Evolutionary conservation across 441 rosid genomes (phyloP), one percentile per base, ranked within the genome.

Genomic region (Dalechampia spathulata): DNA sequence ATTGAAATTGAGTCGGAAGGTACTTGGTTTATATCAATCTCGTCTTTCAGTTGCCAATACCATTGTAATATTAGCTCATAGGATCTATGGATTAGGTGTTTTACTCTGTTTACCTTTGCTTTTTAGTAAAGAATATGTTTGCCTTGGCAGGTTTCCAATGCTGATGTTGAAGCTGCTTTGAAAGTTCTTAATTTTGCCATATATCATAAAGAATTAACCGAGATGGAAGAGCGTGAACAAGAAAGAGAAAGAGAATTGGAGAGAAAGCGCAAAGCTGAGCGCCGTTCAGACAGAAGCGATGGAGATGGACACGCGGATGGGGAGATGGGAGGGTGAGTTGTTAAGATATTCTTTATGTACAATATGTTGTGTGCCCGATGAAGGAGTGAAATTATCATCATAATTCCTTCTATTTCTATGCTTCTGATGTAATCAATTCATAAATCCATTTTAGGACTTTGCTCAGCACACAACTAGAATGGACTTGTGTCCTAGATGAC

Each of bases 211-310:
- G 99, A 93, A 62, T 66, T 93, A 73, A 83, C 87, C n/a, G 97
- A 93, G 51, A 93, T 93, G 99, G 99, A 90, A 46, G 90, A 83
- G 36, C 90, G 97, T 14, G 99, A 93, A 65, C 82, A 85, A 65
- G 88, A 78, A 70, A 68, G 83, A 68, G 85, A 72, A 65, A 80
- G 75, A 72, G 99, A 92, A 74, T 67, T 55, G 46, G 89, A 73
- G 60, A 79, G 75, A 51, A 78, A 80, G 53, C 67, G 58, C 43
- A 72, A 42, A 49, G 72, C 78, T 44, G 85, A 72, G 55, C 72
- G 12, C 28, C 70, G 25, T 41, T 30, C 77, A 49, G 37, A 2
- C 58, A 49, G 74, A 58, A 67, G 30, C 42, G 62, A 57, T 63
- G 61, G 62, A 68, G 71, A 56, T 32, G 75, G 54, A 38, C 69